Conservation (phyloP, 306 rosid genomes). For the Pyrus communis region DNA sequence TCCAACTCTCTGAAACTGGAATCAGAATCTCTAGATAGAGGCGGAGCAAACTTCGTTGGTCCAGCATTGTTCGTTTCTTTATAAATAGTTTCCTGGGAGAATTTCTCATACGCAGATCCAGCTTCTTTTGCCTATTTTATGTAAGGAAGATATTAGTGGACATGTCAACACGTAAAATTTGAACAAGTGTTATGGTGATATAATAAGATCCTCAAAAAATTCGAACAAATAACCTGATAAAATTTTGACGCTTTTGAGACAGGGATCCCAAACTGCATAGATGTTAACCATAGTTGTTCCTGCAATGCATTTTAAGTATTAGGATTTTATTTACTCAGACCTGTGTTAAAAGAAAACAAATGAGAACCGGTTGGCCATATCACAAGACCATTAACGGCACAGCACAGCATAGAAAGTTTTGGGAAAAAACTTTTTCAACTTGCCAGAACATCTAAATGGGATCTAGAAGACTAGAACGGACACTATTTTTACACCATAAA, state of each 20-base stretch:
- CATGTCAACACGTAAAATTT: conserved; percentile 1
- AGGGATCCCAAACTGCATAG: conserved; percentile 20
- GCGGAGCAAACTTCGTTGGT: conserved; percentile 12
- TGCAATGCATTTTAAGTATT: conserved; percentile 16
- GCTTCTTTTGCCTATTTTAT: conserved; percentile 15
- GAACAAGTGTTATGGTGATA: conserved; percentile 1
- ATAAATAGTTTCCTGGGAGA: conserved; percentile 26
- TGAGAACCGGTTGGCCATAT: not conserved
- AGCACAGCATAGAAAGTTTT: not conserved
- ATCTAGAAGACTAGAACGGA: conserved; percentile 5
- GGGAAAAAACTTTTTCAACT: conserved; percentile 4
- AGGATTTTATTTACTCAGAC: conserved; percentile 2
- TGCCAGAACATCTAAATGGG: conserved; percentile 4
- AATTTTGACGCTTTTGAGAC: conserved; percentile 18
- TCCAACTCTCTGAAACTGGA: conserved; percentile 8
- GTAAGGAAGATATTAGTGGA: conserved; percentile 18
- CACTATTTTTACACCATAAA: not conserved
- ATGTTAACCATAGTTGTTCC: conserved; percentile 32
- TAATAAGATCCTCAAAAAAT: conserved; percentile 1
- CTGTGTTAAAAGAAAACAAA: conserved; percentile 1
- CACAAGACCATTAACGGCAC: not conserved
- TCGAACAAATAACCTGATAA: conserved; percentile 27
- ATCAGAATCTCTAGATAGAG: conserved; percentile 17
- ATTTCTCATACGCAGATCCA: conserved; percentile 4
- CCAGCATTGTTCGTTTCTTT: conserved; percentile 27